Evolutionary conservation across 106 monocot species (phyloP).

Genomic region (Dactylorhiza incarnata): DNA sequence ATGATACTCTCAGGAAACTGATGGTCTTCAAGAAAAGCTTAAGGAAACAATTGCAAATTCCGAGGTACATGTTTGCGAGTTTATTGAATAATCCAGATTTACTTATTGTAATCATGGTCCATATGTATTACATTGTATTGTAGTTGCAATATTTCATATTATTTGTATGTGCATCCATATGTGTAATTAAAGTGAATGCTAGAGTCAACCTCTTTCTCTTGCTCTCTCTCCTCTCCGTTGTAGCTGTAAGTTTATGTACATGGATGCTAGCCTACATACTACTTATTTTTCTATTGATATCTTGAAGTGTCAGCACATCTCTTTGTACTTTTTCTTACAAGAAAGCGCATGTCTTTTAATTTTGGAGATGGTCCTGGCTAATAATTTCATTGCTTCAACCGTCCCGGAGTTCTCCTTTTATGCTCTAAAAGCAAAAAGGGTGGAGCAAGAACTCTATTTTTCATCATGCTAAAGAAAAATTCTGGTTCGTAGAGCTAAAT

Average conservation of each 20-base stretch:
- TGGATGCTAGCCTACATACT: not conserved
- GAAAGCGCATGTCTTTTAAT: not conserved
- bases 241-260: not conserved
- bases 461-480: not conserved
- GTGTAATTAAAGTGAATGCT: not conserved
- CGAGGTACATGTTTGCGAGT: conserved; percentile 37
- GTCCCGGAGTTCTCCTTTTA: not conserved
- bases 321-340: not conserved
- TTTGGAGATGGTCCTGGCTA: not conserved
- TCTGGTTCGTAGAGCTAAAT: not conserved
- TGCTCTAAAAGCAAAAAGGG: not conserved
- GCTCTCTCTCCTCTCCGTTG: not conserved
- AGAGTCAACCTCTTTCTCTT: not conserved
- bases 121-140: not conserved
- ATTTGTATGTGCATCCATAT: not conserved
- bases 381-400: not conserved
- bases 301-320: not conserved
- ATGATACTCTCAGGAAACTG: conserved; percentile 44
- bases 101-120: not conserved
- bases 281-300: not conserved
- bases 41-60: conserved; percentile 27
- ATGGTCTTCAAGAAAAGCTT: conserved; percentile 46
- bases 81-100: not conserved
- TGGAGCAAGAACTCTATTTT: not conserved
- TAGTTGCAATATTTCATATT: not conserved